Evolutionary conservation across 179 eudicot species (phyloP).

Genomic region (Camellia oleifera): DNA sequence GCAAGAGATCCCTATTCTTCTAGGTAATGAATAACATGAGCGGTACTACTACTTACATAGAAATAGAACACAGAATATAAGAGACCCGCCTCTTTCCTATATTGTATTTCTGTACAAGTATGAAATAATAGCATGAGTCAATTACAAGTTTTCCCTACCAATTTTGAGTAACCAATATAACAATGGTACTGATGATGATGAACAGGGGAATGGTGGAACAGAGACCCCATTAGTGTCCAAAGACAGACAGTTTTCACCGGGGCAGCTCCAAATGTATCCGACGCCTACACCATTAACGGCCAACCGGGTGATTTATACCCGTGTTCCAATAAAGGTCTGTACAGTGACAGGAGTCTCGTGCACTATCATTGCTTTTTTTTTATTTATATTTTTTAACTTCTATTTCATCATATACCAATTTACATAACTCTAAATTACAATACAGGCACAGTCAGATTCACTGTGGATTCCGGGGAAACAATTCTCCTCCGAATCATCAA

Average conservation of each 20-base stretch:
- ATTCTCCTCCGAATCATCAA: conserved; percentile 70
- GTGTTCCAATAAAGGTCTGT: conserved; percentile 63
- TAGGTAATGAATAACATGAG: conserved; percentile 40
- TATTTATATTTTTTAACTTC: background rate
- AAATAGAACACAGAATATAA: too few relatives aligned
- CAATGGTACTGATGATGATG: background rate
- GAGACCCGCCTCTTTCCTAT: background rate
- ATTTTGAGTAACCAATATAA: background rate
- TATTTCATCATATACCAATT: background rate
- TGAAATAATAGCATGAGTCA: too few relatives aligned
- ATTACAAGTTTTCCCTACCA: background rate
- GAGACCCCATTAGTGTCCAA: conserved; percentile 43
- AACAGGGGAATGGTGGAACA: conserved; percentile 86
- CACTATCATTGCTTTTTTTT: too few relatives aligned
- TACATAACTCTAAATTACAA: background rate
- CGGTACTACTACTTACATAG: too few relatives aligned
- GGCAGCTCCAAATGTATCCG: conserved; percentile 66
- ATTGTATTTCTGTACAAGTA: too few relatives aligned
- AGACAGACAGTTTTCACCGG: conserved; percentile 60
- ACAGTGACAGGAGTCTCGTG: background rate
- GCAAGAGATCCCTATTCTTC: conserved; percentile 58
- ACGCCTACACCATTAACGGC: conserved; percentile 80
- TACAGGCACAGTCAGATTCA: conserved; percentile 52
- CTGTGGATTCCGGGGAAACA: conserved; percentile 58
- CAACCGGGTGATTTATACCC: conserved; percentile 82